These are phyloP conservation scores for Verticillium dahliae DNA, from an alignment of 2,329 filamentous ascomycete species.

Conservation along the genomic window DNA sequence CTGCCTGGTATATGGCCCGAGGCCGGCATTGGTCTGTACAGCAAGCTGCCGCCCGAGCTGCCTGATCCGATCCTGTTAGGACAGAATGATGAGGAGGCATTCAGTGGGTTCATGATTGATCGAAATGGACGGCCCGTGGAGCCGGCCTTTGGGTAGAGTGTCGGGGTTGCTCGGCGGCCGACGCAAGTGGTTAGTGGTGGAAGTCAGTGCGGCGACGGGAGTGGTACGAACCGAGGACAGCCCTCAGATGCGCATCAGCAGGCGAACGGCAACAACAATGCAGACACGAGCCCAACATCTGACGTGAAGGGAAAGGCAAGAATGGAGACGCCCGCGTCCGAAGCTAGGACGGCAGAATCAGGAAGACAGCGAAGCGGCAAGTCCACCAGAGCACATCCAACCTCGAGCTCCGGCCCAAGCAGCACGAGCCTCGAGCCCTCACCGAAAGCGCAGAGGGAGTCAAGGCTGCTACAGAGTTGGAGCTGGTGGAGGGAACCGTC, in stretches of 20 bases:
- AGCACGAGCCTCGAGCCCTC: neutral
- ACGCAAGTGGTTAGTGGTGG: too few species aligned
- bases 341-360: neutral
- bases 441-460: neutral
- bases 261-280: neutral
- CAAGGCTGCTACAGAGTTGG: neutral
- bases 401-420: neutral
- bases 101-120: slow-evolving; percentile 36
- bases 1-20: slow-evolving; percentile 33
- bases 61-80: slow-evolving; percentile 30
- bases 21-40: slow-evolving; percentile 31
- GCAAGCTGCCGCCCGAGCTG: slow-evolving; percentile 27
- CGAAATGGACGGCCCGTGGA: slow-evolving; percentile 26
- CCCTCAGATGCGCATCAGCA: neutral
- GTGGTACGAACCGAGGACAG: neutral
- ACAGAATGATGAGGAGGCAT: slow-evolving; percentile 33
- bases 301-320: neutral
- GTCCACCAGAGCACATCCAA: neutral
- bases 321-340: neutral
- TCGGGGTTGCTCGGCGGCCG: neutral
- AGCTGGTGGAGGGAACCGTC: neutral
- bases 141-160: slow-evolving; percentile 11
- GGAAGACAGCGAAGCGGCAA: neutral
- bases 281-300: neutral
- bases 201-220: neutral